These are phyloP conservation scores for Ilex aquifolium DNA, from an alignment of 257 asterid genomes.

Conservation along the genomic window DNA sequence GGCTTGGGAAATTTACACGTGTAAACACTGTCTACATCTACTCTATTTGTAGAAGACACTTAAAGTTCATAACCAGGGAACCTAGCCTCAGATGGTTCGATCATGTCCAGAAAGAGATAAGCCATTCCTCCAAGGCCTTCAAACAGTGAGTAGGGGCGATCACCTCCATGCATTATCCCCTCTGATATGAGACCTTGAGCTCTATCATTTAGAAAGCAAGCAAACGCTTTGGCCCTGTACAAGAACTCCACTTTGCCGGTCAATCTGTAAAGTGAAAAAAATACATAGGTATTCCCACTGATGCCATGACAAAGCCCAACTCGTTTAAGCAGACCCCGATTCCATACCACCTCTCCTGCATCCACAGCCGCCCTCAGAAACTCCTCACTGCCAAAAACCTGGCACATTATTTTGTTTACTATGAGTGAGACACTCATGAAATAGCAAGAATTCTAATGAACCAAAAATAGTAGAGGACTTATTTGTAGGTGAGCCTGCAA, in stretches of 20 bases:
- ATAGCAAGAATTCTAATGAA: too few relatives aligned
- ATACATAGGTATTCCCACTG: slow-evolving; percentile 71
- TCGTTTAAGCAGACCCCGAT: slow-evolving; percentile 70
- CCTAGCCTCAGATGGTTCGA: slow-evolving; percentile 51
- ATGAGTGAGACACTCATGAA: too few relatives aligned
- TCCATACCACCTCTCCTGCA: slow-evolving; percentile 81
- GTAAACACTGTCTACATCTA: too few relatives aligned
- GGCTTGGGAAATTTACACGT: too few relatives aligned
- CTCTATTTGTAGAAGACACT: background rate
- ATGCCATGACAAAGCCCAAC: slow-evolving; percentile 85
- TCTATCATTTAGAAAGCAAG: slow-evolving; percentile 56
- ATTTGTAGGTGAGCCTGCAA: too few relatives aligned
- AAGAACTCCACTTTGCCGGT: slow-evolving; percentile 61
- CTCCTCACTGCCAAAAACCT: slow-evolving; percentile 69
- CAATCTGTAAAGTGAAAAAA: slow-evolving; percentile 61
- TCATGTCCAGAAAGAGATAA: slow-evolving; percentile 61
- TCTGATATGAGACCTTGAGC: slow-evolving; percentile 52
- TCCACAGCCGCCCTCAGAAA: slow-evolving; percentile 61
- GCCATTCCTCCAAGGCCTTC: slow-evolving; percentile 81
- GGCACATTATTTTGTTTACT: background rate
- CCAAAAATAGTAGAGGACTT: too few relatives aligned
- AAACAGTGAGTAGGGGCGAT: slow-evolving; percentile 61
- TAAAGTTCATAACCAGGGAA: slow-evolving; percentile 64
- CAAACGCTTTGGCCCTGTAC: slow-evolving; percentile 69
- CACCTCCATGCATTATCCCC: slow-evolving; percentile 81